These are phyloP conservation scores for Sporothrix pallida DNA, from an alignment of 2,329 filamentous ascomycete genomes.

Conservation along the genomic window DNA sequence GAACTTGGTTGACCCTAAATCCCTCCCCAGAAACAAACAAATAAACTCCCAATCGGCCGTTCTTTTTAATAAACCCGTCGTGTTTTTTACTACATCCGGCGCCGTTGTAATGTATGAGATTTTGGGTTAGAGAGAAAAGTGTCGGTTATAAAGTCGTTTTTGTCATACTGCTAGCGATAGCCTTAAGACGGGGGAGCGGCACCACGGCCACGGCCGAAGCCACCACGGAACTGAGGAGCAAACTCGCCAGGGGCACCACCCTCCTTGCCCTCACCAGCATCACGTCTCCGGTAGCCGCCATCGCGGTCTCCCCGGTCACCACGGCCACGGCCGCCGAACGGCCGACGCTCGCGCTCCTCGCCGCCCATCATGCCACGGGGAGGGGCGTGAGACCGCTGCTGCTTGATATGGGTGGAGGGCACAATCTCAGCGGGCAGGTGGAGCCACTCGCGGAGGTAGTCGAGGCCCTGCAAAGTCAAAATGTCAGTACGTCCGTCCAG, in stretches of 20 bases:
- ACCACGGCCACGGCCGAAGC: slow-evolving; percentile 86
- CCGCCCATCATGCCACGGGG: slow-evolving; percentile 98
- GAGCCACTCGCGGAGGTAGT: slow-evolving; percentile 99
- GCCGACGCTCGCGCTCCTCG: slow-evolving; percentile 78
- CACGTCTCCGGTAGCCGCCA: slow-evolving; percentile 91
- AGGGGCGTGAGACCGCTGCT: slow-evolving; percentile 97
- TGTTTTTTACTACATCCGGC: slow-evolving; percentile 31
- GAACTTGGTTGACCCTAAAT: slow-evolving; percentile 31
- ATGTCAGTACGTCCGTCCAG: neutral
- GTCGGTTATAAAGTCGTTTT: slow-evolving; percentile 28
- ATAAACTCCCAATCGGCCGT: slow-evolving; percentile 36
- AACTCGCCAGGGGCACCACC: slow-evolving; percentile 91
- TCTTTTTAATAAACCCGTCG: slow-evolving; percentile 25
- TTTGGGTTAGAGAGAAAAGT: slow-evolving; percentile 27
- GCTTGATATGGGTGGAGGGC: slow-evolving; percentile 99
- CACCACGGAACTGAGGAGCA: slow-evolving; percentile 90
- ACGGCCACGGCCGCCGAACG: slow-evolving; percentile 79
- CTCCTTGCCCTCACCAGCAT: slow-evolving; percentile 86
- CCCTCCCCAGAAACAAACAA: slow-evolving; percentile 35
- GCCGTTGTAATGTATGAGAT: slow-evolving; percentile 29
- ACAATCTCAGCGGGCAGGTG: slow-evolving; percentile 99
- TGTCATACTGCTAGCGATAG: slow-evolving; percentile 13
- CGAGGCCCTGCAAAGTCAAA: slow-evolving; percentile 77
- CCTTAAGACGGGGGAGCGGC: slow-evolving; percentile 70
- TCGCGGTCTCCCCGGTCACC: slow-evolving; percentile 81